Percentiles rank a stretch among this genome's conserved stretches.
Conservation (phyloP, 345 rosid genomes). For the Nasturtium officinale region DNA sequence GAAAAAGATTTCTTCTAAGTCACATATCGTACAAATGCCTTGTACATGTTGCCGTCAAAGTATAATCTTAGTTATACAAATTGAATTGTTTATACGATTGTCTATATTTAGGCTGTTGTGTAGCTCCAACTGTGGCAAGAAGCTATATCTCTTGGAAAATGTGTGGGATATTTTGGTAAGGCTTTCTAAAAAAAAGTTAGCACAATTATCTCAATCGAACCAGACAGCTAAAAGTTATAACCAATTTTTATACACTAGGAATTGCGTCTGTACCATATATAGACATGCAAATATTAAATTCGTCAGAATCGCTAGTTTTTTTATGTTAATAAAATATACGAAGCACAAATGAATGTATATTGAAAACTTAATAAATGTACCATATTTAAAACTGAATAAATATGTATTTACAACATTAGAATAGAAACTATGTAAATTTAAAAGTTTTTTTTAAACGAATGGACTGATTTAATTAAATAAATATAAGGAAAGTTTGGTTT, state of each 20-base stretch:
- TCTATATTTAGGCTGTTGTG: neutral
- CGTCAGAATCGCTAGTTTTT: too few relatives aligned
- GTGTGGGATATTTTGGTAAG: neutral
- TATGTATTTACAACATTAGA: too few relatives aligned
- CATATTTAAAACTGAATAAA: too few relatives aligned
- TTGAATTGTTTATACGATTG: neutral
- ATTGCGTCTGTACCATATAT: neutral
- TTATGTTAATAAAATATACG: too few relatives aligned
- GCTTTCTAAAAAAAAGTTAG: neutral
- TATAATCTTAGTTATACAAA: too few relatives aligned
- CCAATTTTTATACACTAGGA: neutral
- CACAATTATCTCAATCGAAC: neutral
- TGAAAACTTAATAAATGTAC: too few relatives aligned
- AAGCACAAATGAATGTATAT: too few relatives aligned
- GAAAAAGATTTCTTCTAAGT: too few relatives aligned
- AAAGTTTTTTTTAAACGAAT: too few relatives aligned
- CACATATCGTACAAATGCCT: neutral
- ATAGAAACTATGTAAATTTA: too few relatives aligned
- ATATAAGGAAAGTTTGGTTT: too few relatives aligned
- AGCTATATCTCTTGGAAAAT: neutral
- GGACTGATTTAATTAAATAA: too few relatives aligned
- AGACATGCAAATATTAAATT: neutral
- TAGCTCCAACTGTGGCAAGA: neutral
- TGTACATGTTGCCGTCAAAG: neutral
- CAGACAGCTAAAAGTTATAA: neutral